These are phyloP conservation scores for Fagopyrum tataricum DNA, from an alignment of 148 eudicot genomes.

Conservation along the genomic window DNA sequence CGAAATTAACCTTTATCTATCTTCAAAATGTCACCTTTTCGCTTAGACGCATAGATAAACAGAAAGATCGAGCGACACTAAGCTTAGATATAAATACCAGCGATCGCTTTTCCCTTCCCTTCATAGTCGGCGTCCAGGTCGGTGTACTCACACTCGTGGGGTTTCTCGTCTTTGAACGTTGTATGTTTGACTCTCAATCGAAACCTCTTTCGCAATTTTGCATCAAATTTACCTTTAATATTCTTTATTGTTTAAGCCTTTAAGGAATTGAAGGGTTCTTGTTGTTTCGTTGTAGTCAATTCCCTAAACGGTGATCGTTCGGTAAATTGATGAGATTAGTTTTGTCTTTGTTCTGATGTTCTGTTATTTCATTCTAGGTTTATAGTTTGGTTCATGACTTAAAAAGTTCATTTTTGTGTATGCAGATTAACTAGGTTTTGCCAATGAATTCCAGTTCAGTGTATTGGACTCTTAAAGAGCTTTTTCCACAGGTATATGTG, in stretches of 20 bases:
- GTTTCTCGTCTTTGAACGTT: not conserved
- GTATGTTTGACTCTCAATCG: not conserved
- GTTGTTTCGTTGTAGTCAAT: too few species aligned
- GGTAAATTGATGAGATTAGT: not conserved
- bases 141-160: not conserved
- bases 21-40: not conserved
- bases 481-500: slow-evolving; percentile 29
- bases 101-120: not conserved
- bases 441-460: slow-evolving; percentile 35
- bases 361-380: not conserved
- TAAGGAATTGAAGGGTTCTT: too few species aligned
- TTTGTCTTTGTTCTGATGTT: not conserved
- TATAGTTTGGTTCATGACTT: too few species aligned
- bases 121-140: not conserved
- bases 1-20: not conserved
- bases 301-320: too few species aligned
- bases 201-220: not conserved
- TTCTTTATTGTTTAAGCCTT: too few species aligned
- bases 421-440: slow-evolving; percentile 18
- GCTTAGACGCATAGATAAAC: not conserved
- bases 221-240: too few species aligned
- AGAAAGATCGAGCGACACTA: not conserved
- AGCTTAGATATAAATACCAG: not conserved
- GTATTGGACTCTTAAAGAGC: slow-evolving; percentile 24
- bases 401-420: not conserved